phyloP scores from a whole-genome alignment of 352 stramenopile species.

The Peronosclerospora sorghi region DNA sequence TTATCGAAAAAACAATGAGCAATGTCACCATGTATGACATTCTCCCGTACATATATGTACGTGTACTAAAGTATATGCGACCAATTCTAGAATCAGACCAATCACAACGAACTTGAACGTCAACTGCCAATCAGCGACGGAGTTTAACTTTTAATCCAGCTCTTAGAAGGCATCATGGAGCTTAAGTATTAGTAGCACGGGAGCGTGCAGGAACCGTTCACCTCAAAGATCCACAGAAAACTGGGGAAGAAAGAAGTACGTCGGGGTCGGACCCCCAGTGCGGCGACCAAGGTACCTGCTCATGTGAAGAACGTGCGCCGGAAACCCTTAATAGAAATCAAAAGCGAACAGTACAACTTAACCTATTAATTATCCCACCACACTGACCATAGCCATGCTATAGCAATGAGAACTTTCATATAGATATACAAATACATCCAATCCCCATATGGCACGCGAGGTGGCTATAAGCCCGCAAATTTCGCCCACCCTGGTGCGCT shows the following conservation, averaged over 20 bases:
- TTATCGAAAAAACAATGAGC: conserved; percentile 3
- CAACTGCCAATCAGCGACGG: conserved; percentile 3
- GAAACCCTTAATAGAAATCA: conserved; percentile 18
- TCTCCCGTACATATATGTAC: too few species aligned
- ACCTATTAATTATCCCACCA: conserved; percentile 1
- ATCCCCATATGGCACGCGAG: background rate
- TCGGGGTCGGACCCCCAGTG: conserved; percentile 16
- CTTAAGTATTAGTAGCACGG: conserved; percentile 78
- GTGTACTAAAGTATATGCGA: too few species aligned
- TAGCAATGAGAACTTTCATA: too few species aligned
- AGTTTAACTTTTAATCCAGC: background rate
- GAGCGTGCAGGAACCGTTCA: conserved; percentile 42
- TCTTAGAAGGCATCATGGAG: conserved; percentile 56
- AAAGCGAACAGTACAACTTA: conserved; percentile 1
- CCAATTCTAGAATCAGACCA: conserved; percentile 6
- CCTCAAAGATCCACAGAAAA: conserved; percentile 72
- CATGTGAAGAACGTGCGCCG: conserved; percentile 24
- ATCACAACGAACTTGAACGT: conserved; percentile 10
- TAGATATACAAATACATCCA: too few species aligned
- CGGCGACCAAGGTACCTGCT: conserved; percentile 53
- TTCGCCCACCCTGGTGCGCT: conserved; percentile 73
- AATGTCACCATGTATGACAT: conserved; percentile 1
- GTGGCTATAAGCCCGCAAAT: conserved; percentile 64
- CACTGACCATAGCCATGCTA: conserved; percentile 1
- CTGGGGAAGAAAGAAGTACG: conserved; percentile 40